Conservation (phyloP, 192 early-diverging fungal species). For the Jimgerdemannia lactiflua region DNA sequence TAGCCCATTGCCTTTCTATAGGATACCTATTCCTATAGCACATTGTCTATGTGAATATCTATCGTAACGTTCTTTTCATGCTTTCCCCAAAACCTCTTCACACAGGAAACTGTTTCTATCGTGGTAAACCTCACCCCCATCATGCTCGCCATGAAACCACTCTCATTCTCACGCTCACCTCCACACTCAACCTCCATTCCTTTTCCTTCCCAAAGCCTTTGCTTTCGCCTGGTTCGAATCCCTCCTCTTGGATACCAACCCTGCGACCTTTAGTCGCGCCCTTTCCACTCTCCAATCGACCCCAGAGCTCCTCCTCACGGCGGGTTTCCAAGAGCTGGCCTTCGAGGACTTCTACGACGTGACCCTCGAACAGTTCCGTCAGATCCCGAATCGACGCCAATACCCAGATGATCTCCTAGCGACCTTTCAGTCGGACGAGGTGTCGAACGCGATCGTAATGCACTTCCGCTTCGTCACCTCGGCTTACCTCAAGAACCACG, state of each 20-base stretch:
- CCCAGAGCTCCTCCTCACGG: slow-evolving; percentile 31
- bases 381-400: slow-evolving; percentile 13
- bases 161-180: not conserved
- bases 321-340: slow-evolving; percentile 44
- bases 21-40: not conserved
- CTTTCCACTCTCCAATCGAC: slow-evolving; percentile 36
- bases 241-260: slow-evolving; percentile 24
- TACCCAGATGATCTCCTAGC: slow-evolving; percentile 40
- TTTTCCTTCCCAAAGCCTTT: slow-evolving; percentile 34
- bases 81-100: not conserved
- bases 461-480: slow-evolving; percentile 54
- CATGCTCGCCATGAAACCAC: not conserved
- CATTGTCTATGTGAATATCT: no score
- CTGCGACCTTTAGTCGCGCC: slow-evolving; percentile 17
- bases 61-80: no score
- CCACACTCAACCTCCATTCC: no score
- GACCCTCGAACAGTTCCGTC: slow-evolving; percentile 39
- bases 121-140: slow-evolving; percentile 34
- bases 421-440: slow-evolving; percentile 51
- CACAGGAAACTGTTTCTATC: slow-evolving; percentile 61
- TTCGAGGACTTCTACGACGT: slow-evolving; percentile 56
- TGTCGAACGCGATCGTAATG: slow-evolving; percentile 58
- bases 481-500: slow-evolving; percentile 51
- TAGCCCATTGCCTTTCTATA: no score
- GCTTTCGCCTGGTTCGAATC: slow-evolving; percentile 64